Percentiles rank a stretch among this genome's conserved stretches.
Evolutionary conservation across 1,139 yeast species (phyloP).

Genomic region (Pichia sorboxylosa): DNA sequence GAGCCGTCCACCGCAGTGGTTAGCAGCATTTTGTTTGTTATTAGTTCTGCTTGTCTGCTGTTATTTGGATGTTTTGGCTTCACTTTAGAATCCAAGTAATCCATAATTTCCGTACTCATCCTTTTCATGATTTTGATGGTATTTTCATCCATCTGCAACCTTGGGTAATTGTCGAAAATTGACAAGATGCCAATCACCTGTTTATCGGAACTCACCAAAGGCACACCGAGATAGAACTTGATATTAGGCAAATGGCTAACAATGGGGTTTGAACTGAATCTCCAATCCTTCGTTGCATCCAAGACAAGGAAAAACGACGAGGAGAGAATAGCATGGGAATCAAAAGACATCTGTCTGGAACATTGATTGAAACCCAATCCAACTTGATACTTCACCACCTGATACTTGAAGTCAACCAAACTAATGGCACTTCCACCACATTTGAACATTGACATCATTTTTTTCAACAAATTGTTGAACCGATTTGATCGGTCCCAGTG

Average conservation of each 20-base stretch:
- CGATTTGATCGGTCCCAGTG: constrained; percentile 40
- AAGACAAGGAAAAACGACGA: constrained; percentile 38
- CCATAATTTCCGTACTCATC: constrained; percentile 34
- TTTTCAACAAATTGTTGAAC: constrained; percentile 31
- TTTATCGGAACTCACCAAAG: constrained; percentile 29
- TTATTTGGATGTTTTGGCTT: not conserved
- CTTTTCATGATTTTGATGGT: constrained; percentile 28
- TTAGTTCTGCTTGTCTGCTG: not conserved
- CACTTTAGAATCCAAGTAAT: constrained; percentile 25
- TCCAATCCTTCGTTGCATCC: constrained; percentile 60
- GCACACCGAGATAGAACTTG: constrained; percentile 54
- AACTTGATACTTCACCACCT: constrained; percentile 38
- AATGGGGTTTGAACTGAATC: constrained; percentile 47
- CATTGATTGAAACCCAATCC: constrained; percentile 36
- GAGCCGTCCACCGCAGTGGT: constrained; percentile 1
- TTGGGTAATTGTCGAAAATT: constrained; percentile 41
- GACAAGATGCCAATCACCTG: constrained; percentile 49
- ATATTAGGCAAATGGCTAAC: constrained; percentile 51
- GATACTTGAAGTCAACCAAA: constrained; percentile 37
- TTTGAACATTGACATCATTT: constrained; percentile 28
- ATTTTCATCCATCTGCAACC: constrained; percentile 28
- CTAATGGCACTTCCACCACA: constrained; percentile 49
- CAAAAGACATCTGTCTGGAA: constrained; percentile 47
- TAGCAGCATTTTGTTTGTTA: constrained; percentile 1
- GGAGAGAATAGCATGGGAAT: constrained; percentile 56